These are phyloP conservation scores for Tephrocybe rancida DNA, from an alignment of 768 basidiomycete genomes.

Conservation along the genomic window DNA sequence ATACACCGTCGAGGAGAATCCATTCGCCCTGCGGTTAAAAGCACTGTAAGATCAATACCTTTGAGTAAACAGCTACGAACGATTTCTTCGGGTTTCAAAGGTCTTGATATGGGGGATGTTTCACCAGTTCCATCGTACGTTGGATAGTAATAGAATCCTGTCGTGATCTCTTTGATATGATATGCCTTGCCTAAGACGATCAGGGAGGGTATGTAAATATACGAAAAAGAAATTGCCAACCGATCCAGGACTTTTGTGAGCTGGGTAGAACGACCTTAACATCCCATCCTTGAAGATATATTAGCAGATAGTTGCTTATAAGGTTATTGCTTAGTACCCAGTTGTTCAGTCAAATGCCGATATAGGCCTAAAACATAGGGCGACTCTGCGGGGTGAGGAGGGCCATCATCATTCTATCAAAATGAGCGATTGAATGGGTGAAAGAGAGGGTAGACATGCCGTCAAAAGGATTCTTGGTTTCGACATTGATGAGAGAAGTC, in stretches of 20 bases:
- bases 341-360: conserved; percentile 53
- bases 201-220: not conserved
- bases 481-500: conserved; percentile 13
- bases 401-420: conserved; percentile 81
- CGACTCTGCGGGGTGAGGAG: conserved; percentile 64
- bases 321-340: conserved; percentile 48
- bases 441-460: conserved; percentile 21
- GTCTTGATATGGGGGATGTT: conserved; percentile 57
- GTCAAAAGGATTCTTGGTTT: conserved; percentile 42
- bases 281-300: conserved; percentile 58
- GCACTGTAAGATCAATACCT: not conserved
- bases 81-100: conserved; percentile 73
- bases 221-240: conserved; percentile 35
- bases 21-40: conserved; percentile 63
- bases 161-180: conserved; percentile 73
- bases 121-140: conserved; percentile 73
- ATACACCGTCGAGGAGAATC: conserved; percentile 86
- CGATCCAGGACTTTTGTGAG: conserved; percentile 88
- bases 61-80: conserved; percentile 30
- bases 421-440: not conserved
- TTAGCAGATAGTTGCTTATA: not conserved
- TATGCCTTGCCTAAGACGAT: conserved; percentile 68
- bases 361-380: conserved; percentile 79
- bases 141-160: conserved; percentile 80
- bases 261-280: conserved; percentile 82